Base-by-base conservation (phyloP, 306 rosid species). In the Dicorynia guianensis region DNA sequence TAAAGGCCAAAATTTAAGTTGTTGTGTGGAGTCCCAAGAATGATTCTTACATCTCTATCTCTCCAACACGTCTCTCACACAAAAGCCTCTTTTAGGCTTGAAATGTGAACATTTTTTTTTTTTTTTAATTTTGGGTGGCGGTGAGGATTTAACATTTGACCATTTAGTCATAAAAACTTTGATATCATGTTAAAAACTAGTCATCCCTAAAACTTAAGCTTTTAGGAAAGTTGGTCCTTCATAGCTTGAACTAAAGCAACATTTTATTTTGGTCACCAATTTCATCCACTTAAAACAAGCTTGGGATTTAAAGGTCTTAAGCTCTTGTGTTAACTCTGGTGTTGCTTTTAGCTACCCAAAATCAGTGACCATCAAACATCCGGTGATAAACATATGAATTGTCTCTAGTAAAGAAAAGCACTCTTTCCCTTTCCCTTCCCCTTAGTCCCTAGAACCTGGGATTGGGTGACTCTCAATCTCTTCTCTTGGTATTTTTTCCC, bases 341-440 rank as follows among this genome's bases (percentile, higher is more conserved):
- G 9, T 25, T 57, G 15, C 39, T 33, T 57, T 30, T 11, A 4
- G 39, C 40, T 4, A 5, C 17, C 40, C 63, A 19, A 55, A 5
- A 55, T 30, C 30, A 20, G 5, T 36, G 18, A 18, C 67, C 25
- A 47, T 58, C 15, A 20, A 67, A 68, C 9, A 43, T 69, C 33
- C 9, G 44, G 52, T 75, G 35, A 20, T 15, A 30, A 33, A 59
- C 33, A 68, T 43, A n/a, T 19, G 54, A 67, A 54, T 69, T 17
- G 13, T 25, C 36, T 74, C 71, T 50, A 7, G 17, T 80, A 75
- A 68, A 50, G 63, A 43, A 73, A 53, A 60, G 39, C 18, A 19
- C 0, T 10, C 19, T 19, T 18, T 57, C 40, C 12, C 19, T 19
- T 18, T 57, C 40, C 12, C 11, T 38, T 34, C 44, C 44, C 14